Evolutionary conservation across 1,284 basidiomycete species (phyloP).

Genomic region (Cryptococcus sp.): DNA sequence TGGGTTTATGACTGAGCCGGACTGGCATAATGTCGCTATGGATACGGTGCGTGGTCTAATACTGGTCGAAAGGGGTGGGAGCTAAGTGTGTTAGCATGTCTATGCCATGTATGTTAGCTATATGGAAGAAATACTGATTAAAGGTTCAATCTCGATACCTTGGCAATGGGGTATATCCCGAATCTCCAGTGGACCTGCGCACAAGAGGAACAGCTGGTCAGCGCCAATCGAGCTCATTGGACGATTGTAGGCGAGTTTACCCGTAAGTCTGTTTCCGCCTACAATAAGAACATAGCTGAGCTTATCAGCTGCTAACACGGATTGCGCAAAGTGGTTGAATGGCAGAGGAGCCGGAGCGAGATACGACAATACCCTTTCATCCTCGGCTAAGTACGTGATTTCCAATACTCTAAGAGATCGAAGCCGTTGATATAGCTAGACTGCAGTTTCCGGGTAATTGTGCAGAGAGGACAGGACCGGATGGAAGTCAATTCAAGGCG

Average conservation of each 20-base stretch:
- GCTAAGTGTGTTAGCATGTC: constrained; percentile 57
- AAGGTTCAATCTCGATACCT: constrained; percentile 25
- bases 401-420: no score
- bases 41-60: constrained; percentile 46
- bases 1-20: constrained; percentile 57
- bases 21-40: constrained; percentile 31
- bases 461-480: constrained; percentile 62
- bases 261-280: constrained; percentile 57
- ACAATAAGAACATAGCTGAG: background rate
- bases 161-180: constrained; percentile 30
- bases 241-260: constrained; percentile 82
- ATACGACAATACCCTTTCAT: constrained; percentile 61
- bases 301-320: constrained; percentile 26
- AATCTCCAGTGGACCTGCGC: constrained; percentile 56
- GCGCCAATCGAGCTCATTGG: constrained; percentile 58
- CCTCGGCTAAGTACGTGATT: constrained; percentile 33
- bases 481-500: constrained; percentile 60
- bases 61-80: constrained; percentile 3
- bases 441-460: constrained; percentile 58
- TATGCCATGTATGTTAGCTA: constrained; percentile 34
- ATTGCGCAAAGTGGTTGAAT: constrained; percentile 54
- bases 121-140: background rate
- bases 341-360: constrained; percentile 63
- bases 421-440: constrained; percentile 7
- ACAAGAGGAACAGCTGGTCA: constrained; percentile 50